Conservation (phyloP, 2,329 filamentous ascomycete genomes). For the Blumeria graminis region DNA sequence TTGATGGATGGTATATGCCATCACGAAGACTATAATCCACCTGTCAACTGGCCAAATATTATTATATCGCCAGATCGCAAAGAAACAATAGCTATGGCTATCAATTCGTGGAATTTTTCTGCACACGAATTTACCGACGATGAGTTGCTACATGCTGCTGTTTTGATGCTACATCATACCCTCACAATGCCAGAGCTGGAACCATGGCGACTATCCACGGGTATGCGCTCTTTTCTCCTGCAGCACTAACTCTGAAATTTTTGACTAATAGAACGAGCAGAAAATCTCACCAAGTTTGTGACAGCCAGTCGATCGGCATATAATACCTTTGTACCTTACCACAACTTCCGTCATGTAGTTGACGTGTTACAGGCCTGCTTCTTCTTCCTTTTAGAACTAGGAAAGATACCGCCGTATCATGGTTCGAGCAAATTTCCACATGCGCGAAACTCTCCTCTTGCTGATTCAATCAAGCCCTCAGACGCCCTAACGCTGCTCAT, state of each 20-base stretch:
- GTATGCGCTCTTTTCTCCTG: conserved; percentile 22
- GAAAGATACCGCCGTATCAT: conserved; percentile 47
- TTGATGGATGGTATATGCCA: conserved; percentile 80
- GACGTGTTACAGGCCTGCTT: conserved; percentile 90
- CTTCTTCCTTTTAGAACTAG: conserved; percentile 63
- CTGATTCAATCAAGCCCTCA: conserved; percentile 55
- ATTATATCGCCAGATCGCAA: conserved; percentile 41
- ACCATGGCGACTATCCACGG: conserved; percentile 53
- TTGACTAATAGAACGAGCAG: conserved; percentile 18
- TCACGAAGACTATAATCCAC: conserved; percentile 32
- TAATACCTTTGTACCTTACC: conserved; percentile 87
- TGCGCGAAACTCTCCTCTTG: conserved; percentile 32
- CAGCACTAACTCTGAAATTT: neutral
- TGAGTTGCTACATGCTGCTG: conserved; percentile 65
- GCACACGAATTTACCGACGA: conserved; percentile 80
- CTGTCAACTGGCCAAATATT: conserved; percentile 40
- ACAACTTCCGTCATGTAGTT: conserved; percentile 94
- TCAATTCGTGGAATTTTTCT: conserved; percentile 69
- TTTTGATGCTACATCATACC: conserved; percentile 75
- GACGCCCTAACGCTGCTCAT: conserved; percentile 76
- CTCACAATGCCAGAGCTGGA: conserved; percentile 60
- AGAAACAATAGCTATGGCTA: conserved; percentile 32
- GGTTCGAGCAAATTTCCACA: conserved; percentile 5
- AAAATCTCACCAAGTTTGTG: conserved; percentile 63
- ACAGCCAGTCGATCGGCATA: conserved; percentile 82